phyloP scores from a whole-genome alignment of 108 stramenopile species.

The Cyclotella choctawhatcheeana region DNA sequence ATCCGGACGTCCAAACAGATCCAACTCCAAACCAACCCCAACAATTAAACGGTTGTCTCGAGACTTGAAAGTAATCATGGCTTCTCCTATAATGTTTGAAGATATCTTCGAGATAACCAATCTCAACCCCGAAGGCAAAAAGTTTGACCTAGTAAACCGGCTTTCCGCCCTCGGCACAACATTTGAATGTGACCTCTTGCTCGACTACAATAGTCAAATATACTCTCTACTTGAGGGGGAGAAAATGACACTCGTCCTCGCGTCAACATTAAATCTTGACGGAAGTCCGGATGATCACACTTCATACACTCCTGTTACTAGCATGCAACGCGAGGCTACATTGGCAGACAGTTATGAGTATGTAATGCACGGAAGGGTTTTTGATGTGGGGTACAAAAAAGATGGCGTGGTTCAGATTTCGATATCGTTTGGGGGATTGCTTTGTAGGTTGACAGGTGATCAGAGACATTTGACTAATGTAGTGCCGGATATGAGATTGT shows the following conservation, averaged over 20 bases:
- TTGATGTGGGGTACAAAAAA: constrained; percentile 87
- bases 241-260: constrained; percentile 91
- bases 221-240: constrained; percentile 86
- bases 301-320: constrained; percentile 64
- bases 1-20: too few species aligned
- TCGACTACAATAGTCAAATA: constrained; percentile 96
- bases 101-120: constrained; percentile 96
- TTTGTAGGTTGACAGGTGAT: constrained; percentile 95
- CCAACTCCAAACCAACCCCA: too few species aligned
- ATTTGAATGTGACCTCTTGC: constrained; percentile 92
- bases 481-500: constrained; percentile 90
- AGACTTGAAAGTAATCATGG: neutral
- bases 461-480: constrained; percentile 90
- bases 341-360: constrained; percentile 97
- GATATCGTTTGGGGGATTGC: constrained; percentile 93
- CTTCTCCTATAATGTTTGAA: constrained; percentile 76
- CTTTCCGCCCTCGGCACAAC: constrained; percentile 91
- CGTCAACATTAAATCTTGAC: constrained; percentile 92
- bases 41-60: neutral
- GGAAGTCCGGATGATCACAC: constrained; percentile 94
- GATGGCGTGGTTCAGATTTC: constrained; percentile 84
- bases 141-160: constrained; percentile 90
- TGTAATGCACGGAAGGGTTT: constrained; percentile 97
- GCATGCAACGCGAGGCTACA: constrained; percentile 63
- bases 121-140: constrained; percentile 94